These are phyloP conservation scores for Limnanthes douglasii DNA, from an alignment of 345 rosid species.

Conservation along the genomic window DNA sequence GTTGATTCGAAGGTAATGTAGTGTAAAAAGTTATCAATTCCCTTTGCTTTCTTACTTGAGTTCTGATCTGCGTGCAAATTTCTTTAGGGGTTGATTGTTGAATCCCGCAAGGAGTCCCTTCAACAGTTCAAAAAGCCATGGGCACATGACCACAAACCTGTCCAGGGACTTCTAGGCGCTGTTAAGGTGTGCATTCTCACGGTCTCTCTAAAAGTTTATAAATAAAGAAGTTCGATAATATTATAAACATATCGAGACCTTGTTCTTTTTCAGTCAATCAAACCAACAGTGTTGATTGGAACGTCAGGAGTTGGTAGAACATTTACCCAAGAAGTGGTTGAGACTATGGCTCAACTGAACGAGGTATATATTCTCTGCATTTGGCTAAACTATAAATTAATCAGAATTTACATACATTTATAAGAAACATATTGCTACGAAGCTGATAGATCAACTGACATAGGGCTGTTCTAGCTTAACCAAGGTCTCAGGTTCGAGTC, in stretches of 20 bases:
- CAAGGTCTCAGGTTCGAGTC: no score
- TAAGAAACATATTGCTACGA: no score
- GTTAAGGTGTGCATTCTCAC: constrained; percentile 36
- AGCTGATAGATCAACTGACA: no score
- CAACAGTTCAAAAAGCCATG: constrained; percentile 96
- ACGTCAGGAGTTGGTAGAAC: constrained; percentile 91
- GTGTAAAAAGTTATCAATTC: constrained; percentile 1
- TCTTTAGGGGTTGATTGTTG: constrained; percentile 73
- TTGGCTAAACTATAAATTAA: constrained; percentile 1
- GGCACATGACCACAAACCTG: constrained; percentile 85
- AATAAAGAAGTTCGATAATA: no score
- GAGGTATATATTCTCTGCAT: constrained; percentile 28
- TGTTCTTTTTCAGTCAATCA: constrained; percentile 41
- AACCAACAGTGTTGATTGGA: constrained; percentile 86
- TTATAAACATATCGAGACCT: constrained; percentile 1
- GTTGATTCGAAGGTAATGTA: constrained; percentile 84
- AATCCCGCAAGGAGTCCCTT: constrained; percentile 65
- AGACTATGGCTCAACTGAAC: constrained; percentile 73
- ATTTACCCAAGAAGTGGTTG: constrained; percentile 75
- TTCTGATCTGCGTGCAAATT: neutral
- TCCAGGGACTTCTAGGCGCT: constrained; percentile 50
- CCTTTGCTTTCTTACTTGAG: neutral
- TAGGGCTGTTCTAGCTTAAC: no score
- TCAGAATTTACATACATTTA: neutral
- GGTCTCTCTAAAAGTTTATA: no score